Conservation (phyloP, 2,329 filamentous ascomycete genomes). For the Pseudocercospora fuligena region DNA sequence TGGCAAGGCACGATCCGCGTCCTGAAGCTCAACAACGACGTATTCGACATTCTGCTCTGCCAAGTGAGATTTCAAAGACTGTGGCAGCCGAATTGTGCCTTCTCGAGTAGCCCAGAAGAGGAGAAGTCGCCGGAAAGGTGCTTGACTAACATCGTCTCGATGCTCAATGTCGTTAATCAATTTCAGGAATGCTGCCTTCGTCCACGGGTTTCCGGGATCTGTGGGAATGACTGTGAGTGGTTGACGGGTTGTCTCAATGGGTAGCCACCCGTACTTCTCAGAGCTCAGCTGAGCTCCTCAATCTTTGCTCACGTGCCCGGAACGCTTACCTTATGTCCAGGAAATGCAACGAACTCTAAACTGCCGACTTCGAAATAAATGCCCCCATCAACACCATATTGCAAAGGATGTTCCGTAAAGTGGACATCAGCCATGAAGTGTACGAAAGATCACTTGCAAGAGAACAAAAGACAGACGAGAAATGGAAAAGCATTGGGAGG, state of each 20-base stretch:
- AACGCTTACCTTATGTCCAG: background rate
- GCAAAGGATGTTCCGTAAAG: too few relatives aligned
- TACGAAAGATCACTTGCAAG: too few relatives aligned
- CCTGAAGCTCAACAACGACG: too few relatives aligned
- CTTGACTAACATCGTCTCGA: slow-evolving; percentile 5
- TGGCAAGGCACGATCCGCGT: too few relatives aligned
- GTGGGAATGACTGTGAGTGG: slow-evolving; percentile 3
- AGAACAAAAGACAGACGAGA: too few relatives aligned
- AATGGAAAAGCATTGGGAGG: too few relatives aligned
- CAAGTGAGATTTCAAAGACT: too few relatives aligned
- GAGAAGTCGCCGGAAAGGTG: background rate
- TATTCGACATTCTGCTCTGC: too few relatives aligned
- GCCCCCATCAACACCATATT: background rate
- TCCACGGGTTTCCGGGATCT: background rate
- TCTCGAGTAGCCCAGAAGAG: background rate
- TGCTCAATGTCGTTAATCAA: slow-evolving; percentile 4
- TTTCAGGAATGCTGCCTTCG: background rate
- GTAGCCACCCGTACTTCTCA: background rate
- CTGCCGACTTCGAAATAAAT: slow-evolving; percentile 1
- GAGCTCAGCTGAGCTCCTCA: background rate
- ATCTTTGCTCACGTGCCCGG: too few relatives aligned
- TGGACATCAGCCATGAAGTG: too few relatives aligned
- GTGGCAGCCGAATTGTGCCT: too few relatives aligned
- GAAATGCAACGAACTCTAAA: background rate
- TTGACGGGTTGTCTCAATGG: background rate